Base-by-base conservation (phyloP, 1,284 basidiomycete species). In the Stereum hirsutum region DNA sequence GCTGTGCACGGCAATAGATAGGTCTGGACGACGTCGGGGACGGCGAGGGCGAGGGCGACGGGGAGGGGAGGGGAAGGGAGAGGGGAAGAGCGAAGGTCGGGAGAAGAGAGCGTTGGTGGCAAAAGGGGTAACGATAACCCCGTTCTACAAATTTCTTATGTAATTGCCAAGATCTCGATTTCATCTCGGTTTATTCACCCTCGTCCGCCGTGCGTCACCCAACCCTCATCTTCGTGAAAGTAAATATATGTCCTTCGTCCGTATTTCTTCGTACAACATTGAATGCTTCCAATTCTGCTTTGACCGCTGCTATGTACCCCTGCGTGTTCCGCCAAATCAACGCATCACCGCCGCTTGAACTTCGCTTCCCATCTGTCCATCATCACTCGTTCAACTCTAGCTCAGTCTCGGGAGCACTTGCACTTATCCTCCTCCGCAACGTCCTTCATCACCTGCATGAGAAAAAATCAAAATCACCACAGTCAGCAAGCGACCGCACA, bases 341-440 rank as follows among this genome's bases (percentile, higher is more conserved):
- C n/a, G n/a, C 28, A 30, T 30, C 28, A 48, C 39, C 27, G 21
- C 26, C n/a, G 8, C 36, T 30, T 30, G 10, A n/a, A 30, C 28
- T 8, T 30, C 33, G 10, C 7, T 17, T 35, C 33, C 33, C 3
- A 10, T 3, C 15, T 2, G 14, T 35, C 21, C 8, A 10, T n/a
- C 33, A 10, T 35, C 33, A 35, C 15, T n/a, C n/a, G n/a, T n/a
- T n/a, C n/a, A n/a, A n/a, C n/a, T n/a, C n/a, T n/a, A n/a, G n/a
- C n/a, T n/a, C n/a, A n/a, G n/a, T n/a, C n/a, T n/a, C 70, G 67
- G 43, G 65, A 50, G 56, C 83, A 87, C 50, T 57, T 60, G 60
- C 84, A 87, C 59, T 70, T 75, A 59, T 86, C 74, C 54, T 79
- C 78, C 49, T 79, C 79, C 55, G 75, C 73, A 51, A 86, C 77